Conservation (phyloP, 352 stramenopile genomes). For the Phytophthora vignae region DNA sequence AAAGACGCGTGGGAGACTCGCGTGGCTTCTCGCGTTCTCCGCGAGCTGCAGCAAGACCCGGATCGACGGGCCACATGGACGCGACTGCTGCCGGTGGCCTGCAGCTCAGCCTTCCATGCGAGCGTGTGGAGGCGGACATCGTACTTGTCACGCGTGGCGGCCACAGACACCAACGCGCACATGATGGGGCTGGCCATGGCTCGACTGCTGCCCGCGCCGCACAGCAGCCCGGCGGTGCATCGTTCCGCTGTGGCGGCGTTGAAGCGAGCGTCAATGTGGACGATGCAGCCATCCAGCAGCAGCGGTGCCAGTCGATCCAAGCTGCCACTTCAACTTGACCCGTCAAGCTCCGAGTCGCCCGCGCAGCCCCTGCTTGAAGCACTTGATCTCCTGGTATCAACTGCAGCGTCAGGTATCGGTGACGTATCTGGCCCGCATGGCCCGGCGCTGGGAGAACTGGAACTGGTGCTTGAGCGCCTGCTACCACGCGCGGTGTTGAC, state of each 20-base stretch:
- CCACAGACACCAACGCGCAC: conserved; percentile 63
- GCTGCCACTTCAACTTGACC: conserved; percentile 26
- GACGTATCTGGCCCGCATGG: background rate
- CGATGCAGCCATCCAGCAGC: background rate
- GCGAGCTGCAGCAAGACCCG: conserved; percentile 21
- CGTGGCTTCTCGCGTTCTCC: conserved; percentile 16
- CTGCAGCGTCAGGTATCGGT: background rate
- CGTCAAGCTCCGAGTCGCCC: background rate
- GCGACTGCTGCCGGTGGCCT: conserved; percentile 53
- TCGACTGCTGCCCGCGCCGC: conserved; percentile 31
- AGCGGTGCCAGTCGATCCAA: conserved; percentile 11
- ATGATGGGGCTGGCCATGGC: conserved; percentile 49
- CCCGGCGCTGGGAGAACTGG: conserved; percentile 18
- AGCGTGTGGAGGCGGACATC: conserved; percentile 50
- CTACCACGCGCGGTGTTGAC: conserved; percentile 28
- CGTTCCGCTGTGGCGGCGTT: conserved; percentile 31
- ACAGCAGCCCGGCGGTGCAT: conserved; percentile 21
- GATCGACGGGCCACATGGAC: conserved; percentile 25
- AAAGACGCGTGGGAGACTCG: conserved; percentile 21
- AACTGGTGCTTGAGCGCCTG: conserved; percentile 25
- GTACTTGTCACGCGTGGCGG: conserved; percentile 44
- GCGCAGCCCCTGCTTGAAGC: conserved; percentile 28
- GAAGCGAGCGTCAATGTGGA: conserved; percentile 14
- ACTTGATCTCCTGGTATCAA: conserved; percentile 30
- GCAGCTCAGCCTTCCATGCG: conserved; percentile 53